Evolutionary conservation across 1,284 basidiomycete genomes (phyloP), one percentile per base, ranked within the genome.

Genomic region (Cryptococcus hybrid): DNA sequence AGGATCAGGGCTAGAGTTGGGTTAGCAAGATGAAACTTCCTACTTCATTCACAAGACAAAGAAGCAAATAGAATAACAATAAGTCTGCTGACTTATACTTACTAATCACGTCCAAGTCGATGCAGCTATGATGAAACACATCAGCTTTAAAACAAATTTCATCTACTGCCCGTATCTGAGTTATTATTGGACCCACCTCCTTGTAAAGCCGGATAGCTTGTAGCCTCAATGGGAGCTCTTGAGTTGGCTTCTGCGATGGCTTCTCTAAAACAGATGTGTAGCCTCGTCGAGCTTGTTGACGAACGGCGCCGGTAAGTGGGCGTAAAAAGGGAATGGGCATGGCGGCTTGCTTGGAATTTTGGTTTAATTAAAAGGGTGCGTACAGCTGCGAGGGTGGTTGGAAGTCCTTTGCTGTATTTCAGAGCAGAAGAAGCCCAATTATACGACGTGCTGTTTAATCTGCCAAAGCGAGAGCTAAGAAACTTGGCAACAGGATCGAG

Each of bases 91-190:
- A 11, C 6, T 18, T 7, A 6, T 18, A 57, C 74, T 58, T 47
- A 78, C 76, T 78, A 78, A 55, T 78, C 77, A 48, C 76, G 63
- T 38, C 77, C 77, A 15, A 78, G 65, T 18, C 77, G 69, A 67
- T 78, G 75, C 13, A 78, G 66, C 75, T 78, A 50, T 3, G 34
- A 44, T 36, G 38, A 12, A 43, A 30, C 30, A 65, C 57, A 48
- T 52, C 37, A 49, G 56, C 43, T 56, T 52, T 42, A 35, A 12
- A 12, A 36, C 7, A 11, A 30, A 30, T 30, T 30, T 30, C 30
- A 30, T 30, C 30, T 30, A 30, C 4, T 30, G 30, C 30, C 30
- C 30, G 4, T 3, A 30, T 30, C 30, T 3, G 30, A 30, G 30
- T 30, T 4, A 30, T 30, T 30, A 30, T 4, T 42, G 12, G 7